Evolutionary conservation across 2,329 filamentous ascomycete genomes (phyloP), one percentile per base, ranked within the genome.

Genomic region (Diplodia scrobiculata): DNA sequence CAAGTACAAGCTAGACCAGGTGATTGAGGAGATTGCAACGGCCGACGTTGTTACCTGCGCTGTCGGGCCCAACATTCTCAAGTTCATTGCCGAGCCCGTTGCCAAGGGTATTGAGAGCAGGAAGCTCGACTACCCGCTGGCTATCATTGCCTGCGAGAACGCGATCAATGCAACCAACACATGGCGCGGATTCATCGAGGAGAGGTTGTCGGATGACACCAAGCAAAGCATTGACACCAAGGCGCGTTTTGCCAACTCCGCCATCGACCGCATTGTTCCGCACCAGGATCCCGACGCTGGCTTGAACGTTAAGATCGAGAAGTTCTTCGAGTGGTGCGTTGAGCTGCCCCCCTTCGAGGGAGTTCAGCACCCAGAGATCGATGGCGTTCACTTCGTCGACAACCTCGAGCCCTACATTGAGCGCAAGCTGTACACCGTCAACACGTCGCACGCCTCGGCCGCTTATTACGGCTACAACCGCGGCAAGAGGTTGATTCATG

Each of bases 301-400:
- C 66, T 85, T 99, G 52, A 89, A 97, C 75, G 95, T 99, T 71
- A 93, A 89, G 74, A 92, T 99, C 55, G 95, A 99, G 85, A 95
- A 95, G 82, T 99, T 98, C 84, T 97, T 91, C 82, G 95, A 99
- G 83, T 99, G 95, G 95, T 94, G 95, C 47, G 93, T 99, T 62
- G 95, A 99, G 76, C 83, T 87, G 77, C 89, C 87, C 52, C 94
- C 94, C 1, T 97, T 98, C 79, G 74, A 77, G 69, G 86, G 89
- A 69, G 81, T 85, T 68, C 83, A 84, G 64, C 84, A 86, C 71
- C 93, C 92, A 5, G 80, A 86, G 19, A 94, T 99, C 74, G 80
- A 95, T 71, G 94, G 93, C 68, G 89, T 98, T 77, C 91, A 96
- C 82, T 97, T 91, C 87, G 95, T 98, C 67, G 88, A 92, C 70